Base-by-base conservation (phyloP, 257 asterid genomes). In the Gentiana straminea region DNA sequence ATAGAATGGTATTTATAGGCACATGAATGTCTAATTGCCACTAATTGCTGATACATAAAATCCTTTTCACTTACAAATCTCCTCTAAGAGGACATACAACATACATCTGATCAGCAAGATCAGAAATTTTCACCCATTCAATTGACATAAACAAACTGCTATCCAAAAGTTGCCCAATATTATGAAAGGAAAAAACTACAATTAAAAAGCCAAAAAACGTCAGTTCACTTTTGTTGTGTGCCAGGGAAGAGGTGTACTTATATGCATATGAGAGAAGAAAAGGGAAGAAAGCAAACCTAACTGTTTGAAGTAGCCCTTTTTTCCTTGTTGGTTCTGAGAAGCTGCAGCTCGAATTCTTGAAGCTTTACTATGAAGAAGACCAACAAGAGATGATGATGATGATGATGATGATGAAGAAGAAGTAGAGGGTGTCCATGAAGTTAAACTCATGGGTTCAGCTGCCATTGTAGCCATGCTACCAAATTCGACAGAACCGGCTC, bases 221-320 rank as follows among this genome's bases (percentile, higher is more conserved):
- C 24, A 24, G 24, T 24, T 24, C 24, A 24, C 24, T 24, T 24
- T 24, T 24, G 0, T 24, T 24, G 24, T 24, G n/a, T 4, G 39
- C 45, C 13, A 39, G 4, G 48, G 13, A 7, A 51, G 39, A 8
- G 43, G 43, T 47, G 50, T 33, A 49, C 39, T 0, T 12, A 8
- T 1, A 1, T 3, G 58, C 8, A 10, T 52, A 13, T 1, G 33
- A 47, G 0, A 41, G 49, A 58, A 48, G 2, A 24, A 60, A 57
- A 51, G 55, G 49, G 50, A 60, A 58, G 34, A 51, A 63, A 65
- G 52, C 72, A 60, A 65, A 84, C 92, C 92, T 44, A 78, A 76
- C 66, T 87, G 75, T 70, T 82, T 80, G 80, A 71, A 81, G 75
- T 78, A 84, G 64, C 75, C 78, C 71, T 72, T 76, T 73, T 81